These are phyloP conservation scores for Acanthamoeba royreba DNA, from an alignment of 208 protist genomes.

Conservation along the genomic window DNA sequence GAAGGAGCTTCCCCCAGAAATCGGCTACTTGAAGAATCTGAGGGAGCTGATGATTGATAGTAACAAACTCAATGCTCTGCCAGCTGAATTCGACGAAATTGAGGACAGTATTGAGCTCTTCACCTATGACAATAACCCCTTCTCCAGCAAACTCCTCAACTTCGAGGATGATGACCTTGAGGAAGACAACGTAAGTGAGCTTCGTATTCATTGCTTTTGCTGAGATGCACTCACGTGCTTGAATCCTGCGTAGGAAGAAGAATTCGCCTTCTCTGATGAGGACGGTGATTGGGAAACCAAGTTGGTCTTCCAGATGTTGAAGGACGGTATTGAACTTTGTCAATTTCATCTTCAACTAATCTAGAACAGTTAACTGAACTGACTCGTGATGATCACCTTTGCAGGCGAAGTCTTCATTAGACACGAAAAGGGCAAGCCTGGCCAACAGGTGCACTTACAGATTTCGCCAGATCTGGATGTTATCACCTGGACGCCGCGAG, in stretches of 20 bases:
- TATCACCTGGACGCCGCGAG: neutral
- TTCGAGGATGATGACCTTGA: neutral
- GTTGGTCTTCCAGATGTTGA: conserved; percentile 32
- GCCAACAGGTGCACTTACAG: neutral
- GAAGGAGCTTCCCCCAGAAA: neutral
- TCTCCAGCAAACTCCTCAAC: neutral
- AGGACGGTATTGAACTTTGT: too few relatives aligned
- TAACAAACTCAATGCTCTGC: conserved; percentile 32
- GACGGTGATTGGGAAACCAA: conserved; percentile 21
- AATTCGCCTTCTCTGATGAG: neutral
- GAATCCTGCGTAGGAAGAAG: neutral
- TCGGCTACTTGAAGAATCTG: neutral
- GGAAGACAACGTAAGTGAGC: neutral
- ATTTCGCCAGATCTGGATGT: neutral
- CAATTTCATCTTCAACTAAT: too few relatives aligned
- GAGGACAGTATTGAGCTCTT: neutral
- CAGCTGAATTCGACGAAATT: conserved; percentile 36
- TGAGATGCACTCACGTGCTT: too few relatives aligned
- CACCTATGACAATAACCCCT: conserved; percentile 41
- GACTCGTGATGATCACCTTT: too few relatives aligned
- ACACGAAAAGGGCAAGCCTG: neutral
- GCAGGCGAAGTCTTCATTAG: neutral
- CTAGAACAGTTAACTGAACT: too few relatives aligned
- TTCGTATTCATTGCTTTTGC: too few relatives aligned
- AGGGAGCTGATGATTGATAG: conserved; percentile 13